These are phyloP conservation scores for Morella rubra DNA, from an alignment of 306 rosid genomes.

Conservation along the genomic window DNA sequence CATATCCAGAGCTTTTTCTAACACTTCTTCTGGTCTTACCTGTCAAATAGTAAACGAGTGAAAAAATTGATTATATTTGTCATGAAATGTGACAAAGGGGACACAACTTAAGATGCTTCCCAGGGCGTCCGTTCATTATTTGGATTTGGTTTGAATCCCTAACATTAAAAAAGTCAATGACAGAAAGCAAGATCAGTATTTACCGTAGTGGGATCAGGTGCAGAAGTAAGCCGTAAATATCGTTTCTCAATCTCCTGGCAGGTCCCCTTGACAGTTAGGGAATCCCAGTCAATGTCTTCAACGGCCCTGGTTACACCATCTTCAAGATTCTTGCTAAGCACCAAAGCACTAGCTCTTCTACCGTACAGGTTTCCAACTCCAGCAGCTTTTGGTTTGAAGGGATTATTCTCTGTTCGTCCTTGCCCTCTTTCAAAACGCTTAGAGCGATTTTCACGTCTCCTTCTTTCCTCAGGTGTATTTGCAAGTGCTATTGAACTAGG, in stretches of 20 bases:
- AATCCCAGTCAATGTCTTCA: conserved; percentile 99
- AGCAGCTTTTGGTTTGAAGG: conserved; percentile 53
- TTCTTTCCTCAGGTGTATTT: conserved; percentile 83
- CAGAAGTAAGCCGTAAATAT: conserved; percentile 94
- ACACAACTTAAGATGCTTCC: too few species aligned
- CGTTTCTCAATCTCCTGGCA: conserved; percentile 97
- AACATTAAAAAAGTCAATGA: conserved; percentile 1
- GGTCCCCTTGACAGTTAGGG: conserved; percentile 96
- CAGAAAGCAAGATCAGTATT: conserved; percentile 18
- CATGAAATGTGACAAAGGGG: background rate
- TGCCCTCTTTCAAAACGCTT: conserved; percentile 89
- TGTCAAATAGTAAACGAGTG: conserved; percentile 33
- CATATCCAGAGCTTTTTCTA: conserved; percentile 81
- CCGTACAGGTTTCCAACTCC: conserved; percentile 66
- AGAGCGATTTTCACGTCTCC: conserved; percentile 91
- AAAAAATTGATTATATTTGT: conserved; percentile 4
- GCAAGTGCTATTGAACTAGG: conserved; percentile 69
- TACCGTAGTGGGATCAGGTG: conserved; percentile 96
- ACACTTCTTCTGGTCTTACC: conserved; percentile 99
- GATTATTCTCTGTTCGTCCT: conserved; percentile 59
- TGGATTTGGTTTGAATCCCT: background rate
- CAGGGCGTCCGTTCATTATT: background rate
- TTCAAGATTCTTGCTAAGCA: conserved; percentile 72
- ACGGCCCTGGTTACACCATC: conserved; percentile 81
- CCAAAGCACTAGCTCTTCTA: conserved; percentile 82